phyloP scores from a whole-genome alignment of 2,329 filamentous ascomycete species.

The Colletotrichum tamarilloi region DNA sequence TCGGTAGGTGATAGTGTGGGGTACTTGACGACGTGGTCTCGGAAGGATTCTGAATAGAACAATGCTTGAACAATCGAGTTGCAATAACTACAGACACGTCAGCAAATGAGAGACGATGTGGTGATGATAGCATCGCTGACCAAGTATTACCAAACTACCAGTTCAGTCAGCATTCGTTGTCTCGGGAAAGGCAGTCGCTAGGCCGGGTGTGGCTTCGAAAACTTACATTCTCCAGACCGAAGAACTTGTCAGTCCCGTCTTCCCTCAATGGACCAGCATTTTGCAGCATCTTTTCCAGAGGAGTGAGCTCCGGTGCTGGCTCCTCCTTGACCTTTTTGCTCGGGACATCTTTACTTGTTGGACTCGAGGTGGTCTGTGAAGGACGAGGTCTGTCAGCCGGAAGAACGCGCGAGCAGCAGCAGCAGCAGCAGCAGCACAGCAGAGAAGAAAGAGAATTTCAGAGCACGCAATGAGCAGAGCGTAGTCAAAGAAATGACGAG shows the following conservation, averaged over 20 bases:
- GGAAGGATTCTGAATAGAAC: slow-evolving; percentile 94
- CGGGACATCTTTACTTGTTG: slow-evolving; percentile 57
- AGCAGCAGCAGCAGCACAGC: neutral
- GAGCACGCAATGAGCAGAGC: neutral
- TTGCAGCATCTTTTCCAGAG: slow-evolving; percentile 79
- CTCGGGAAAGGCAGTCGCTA: slow-evolving; percentile 23
- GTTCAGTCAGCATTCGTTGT: slow-evolving; percentile 47
- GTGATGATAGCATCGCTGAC: slow-evolving; percentile 61
- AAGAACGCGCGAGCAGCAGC: slow-evolving; percentile 18
- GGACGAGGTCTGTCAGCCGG: slow-evolving; percentile 40
- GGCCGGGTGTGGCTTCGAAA: slow-evolving; percentile 24
- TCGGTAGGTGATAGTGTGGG: slow-evolving; percentile 78
- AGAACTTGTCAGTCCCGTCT: slow-evolving; percentile 98
- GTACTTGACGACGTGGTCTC: slow-evolving; percentile 93
- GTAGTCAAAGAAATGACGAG: neutral
- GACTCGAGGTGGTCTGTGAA: slow-evolving; percentile 55
- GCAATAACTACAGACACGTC: slow-evolving; percentile 77
- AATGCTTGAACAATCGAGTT: slow-evolving; percentile 98
- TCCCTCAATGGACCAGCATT: slow-evolving; percentile 82
- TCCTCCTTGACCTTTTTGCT: slow-evolving; percentile 70
- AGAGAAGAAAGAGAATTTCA: slow-evolving; percentile 2
- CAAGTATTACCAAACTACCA: slow-evolving; percentile 95
- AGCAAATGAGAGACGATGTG: neutral
- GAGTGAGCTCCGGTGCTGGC: slow-evolving; percentile 67
- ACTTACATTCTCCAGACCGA: slow-evolving; percentile 96